Evolutionary conservation across 805 yeast species (phyloP).

Genomic region (Saturnispora galanensis): DNA sequence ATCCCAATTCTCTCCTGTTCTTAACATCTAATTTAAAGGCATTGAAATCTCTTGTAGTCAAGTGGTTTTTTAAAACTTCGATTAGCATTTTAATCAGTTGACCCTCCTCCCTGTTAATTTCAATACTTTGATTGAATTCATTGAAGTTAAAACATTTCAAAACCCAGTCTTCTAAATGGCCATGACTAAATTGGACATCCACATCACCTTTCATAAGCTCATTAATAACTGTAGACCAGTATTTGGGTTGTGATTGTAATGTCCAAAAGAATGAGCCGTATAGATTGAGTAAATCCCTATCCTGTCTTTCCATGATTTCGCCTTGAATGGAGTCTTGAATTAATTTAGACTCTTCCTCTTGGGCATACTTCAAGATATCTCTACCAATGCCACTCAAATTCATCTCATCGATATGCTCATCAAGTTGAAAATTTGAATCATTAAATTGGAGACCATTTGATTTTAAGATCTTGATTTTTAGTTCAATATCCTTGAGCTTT

Average conservation of each 20-base stretch:
- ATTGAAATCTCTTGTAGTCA: conserved; percentile 20
- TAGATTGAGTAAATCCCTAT: conserved; percentile 46
- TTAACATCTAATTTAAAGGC: conserved; percentile 21
- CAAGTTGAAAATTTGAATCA: conserved; percentile 29
- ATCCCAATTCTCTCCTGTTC: conserved; percentile 15
- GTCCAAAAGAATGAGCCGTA: conserved; percentile 75
- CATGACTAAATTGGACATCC: conserved; percentile 15
- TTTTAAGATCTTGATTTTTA: conserved; percentile 67
- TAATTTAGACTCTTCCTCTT: conserved; percentile 19
- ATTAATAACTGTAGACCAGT: conserved; percentile 45
- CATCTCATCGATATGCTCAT: conserved; percentile 37
- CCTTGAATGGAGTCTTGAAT: neutral
- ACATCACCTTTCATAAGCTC: conserved; percentile 3
- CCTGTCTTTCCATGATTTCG: conserved; percentile 26
- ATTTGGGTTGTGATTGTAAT: conserved; percentile 73
- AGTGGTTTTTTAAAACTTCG: conserved; percentile 33
- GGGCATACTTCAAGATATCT: conserved; percentile 42
- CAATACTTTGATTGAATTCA: conserved; percentile 13
- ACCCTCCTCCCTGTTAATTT: conserved; percentile 58
- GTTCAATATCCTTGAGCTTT: conserved; percentile 65
- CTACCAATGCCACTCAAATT: conserved; percentile 45
- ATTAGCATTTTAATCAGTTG: conserved; percentile 52
- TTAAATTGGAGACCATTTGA: conserved; percentile 73
- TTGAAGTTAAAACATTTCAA: conserved; percentile 25
- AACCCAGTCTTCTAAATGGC: conserved; percentile 28